These are phyloP conservation scores for Saccharomycopsis capsularis DNA, from an alignment of 805 yeast genomes.

Conservation along the genomic window DNA sequence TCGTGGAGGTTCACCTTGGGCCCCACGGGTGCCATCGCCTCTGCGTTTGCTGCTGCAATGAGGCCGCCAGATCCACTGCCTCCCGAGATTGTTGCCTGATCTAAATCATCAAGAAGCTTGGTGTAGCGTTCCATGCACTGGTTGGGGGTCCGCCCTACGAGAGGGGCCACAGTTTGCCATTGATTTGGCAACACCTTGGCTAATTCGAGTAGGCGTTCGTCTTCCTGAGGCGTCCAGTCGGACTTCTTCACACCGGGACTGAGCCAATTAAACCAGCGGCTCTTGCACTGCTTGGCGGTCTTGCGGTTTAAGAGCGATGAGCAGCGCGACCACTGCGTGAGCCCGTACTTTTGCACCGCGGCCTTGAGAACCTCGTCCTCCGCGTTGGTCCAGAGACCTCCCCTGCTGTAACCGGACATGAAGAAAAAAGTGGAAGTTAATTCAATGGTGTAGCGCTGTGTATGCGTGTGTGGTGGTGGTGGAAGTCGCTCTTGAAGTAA, in stretches of 20 bases:
- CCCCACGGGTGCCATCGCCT: constrained; percentile 14
- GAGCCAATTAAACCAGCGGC: constrained; percentile 86
- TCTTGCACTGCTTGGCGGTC: constrained; percentile 86
- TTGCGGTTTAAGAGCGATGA: constrained; percentile 80
- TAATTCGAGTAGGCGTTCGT: constrained; percentile 56
- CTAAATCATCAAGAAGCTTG: constrained; percentile 50
- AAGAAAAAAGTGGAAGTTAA: too few species aligned
- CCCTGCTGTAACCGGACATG: constrained; percentile 19
- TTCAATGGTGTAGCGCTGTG: too few species aligned
- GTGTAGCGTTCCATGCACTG: constrained; percentile 85
- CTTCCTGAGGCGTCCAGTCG: constrained; percentile 74
- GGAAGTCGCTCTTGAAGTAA: too few species aligned
- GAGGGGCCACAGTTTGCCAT: constrained; percentile 86
- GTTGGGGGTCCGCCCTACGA: constrained; percentile 78
- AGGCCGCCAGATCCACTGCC: too few species aligned
- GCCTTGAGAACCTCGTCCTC: constrained; percentile 85
- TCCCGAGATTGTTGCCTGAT: constrained; percentile 23
- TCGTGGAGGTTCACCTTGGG: constrained; percentile 14
- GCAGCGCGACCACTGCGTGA: constrained; percentile 91
- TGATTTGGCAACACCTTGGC: constrained; percentile 79
- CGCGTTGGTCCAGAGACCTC: constrained; percentile 27
- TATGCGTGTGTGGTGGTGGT: too few species aligned
- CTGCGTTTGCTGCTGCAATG: neutral
- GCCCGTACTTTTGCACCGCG: constrained; percentile 87
- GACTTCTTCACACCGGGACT: constrained; percentile 60